Evolutionary conservation across 306 rosid species (phyloP).

Genomic region (Arachis hypogaea): DNA sequence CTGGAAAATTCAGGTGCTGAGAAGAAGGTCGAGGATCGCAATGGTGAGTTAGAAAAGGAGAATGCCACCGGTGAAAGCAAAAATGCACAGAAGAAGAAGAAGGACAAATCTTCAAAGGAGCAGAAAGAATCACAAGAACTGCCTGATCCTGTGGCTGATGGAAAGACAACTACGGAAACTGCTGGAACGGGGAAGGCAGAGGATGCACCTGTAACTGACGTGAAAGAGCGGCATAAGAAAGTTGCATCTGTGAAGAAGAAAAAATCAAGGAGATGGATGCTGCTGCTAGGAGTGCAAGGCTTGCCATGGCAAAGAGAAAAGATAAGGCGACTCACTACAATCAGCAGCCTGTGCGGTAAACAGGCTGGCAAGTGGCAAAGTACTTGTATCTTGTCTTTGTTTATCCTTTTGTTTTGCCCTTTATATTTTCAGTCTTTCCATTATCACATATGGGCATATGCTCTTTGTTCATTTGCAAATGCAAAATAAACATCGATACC

Average conservation of each 20-base stretch:
- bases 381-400: slow-evolving; percentile 32
- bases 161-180: slow-evolving; percentile 38
- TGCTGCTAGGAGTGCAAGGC: slow-evolving; percentile 80
- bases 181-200: slow-evolving; percentile 48
- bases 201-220: slow-evolving; percentile 53
- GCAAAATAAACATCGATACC: slow-evolving; percentile 49
- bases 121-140: slow-evolving; percentile 62
- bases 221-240: slow-evolving; percentile 88
- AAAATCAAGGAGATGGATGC: slow-evolving; percentile 93
- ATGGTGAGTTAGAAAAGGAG: slow-evolving; percentile 75
- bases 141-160: slow-evolving; percentile 43
- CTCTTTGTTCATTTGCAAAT: slow-evolving; percentile 51
- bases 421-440: slow-evolving; percentile 37
- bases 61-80: slow-evolving; percentile 57
- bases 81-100: slow-evolving; percentile 87
- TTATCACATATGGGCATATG: slow-evolving; percentile 52
- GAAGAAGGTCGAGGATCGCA: slow-evolving; percentile 38
- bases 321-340: slow-evolving; percentile 87
- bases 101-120: slow-evolving; percentile 83
- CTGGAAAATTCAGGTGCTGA: slow-evolving; percentile 42
- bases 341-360: slow-evolving; percentile 88
- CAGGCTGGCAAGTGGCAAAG: slow-evolving; percentile 19
- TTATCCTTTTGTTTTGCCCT: slow-evolving; percentile 24
- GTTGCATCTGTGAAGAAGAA: slow-evolving; percentile 75
- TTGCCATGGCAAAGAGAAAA: slow-evolving; percentile 89